Evolutionary conservation across 257 asterid genomes (phyloP).

Genomic region (Osmanthus fragrans): DNA sequence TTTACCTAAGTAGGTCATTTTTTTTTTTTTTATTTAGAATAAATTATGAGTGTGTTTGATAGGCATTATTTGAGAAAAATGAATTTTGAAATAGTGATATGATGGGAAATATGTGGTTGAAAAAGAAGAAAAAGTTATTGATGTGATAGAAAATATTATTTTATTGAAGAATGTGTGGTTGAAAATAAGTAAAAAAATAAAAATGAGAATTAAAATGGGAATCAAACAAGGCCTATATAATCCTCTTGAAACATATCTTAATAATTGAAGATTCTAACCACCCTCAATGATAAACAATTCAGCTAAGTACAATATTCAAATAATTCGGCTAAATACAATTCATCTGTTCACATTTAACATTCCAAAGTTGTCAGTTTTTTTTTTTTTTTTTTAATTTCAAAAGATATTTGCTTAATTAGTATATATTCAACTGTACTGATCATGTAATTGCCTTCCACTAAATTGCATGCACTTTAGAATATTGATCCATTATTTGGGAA

Average conservation of each 20-base stretch:
- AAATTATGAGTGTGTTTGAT: too few species aligned
- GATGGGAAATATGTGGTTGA: too few species aligned
- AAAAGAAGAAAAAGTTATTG: too few species aligned
- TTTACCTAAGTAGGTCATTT: too few species aligned
- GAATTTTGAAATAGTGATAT: too few species aligned
- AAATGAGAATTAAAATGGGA: too few species aligned
- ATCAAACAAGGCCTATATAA: too few species aligned
- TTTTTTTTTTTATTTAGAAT: too few species aligned
- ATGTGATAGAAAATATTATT: too few species aligned
- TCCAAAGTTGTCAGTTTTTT: background rate
- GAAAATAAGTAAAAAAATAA: too few species aligned
- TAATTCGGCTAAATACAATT: slow-evolving; percentile 14
- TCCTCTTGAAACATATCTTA: background rate
- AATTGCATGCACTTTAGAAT: background rate
- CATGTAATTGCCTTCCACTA: background rate
- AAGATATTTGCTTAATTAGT: background rate
- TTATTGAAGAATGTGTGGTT: too few species aligned
- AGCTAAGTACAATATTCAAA: slow-evolving; percentile 10
- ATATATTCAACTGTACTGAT: background rate
- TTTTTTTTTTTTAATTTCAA: background rate
- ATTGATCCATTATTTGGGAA: background rate
- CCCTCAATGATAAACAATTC: background rate
- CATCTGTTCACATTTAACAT: slow-evolving; percentile 5
- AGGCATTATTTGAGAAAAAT: too few species aligned
- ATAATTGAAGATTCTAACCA: background rate